Evolutionary conservation across 2,329 filamentous ascomycete genomes (phyloP).

Genomic region (Bipolaris cookei): DNA sequence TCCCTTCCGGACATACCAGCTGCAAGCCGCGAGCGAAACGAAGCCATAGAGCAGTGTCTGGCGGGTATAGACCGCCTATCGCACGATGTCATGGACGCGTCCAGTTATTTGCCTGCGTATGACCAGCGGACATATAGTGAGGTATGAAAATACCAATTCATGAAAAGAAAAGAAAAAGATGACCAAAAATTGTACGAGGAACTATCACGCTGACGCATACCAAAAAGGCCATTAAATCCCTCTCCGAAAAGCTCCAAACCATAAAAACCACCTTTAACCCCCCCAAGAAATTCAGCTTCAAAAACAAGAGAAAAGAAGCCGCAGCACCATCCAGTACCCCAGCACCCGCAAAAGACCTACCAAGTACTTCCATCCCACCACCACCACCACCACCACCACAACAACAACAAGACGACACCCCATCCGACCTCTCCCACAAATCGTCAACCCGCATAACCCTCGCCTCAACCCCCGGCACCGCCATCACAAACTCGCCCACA

Average conservation of each 20-base stretch:
- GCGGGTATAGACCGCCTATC: conserved; percentile 80
- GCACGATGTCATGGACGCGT: conserved; percentile 82
- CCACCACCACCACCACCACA: conserved; percentile 44
- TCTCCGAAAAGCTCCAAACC: conserved; percentile 79
- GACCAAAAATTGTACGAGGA: neutral
- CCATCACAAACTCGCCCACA: conserved; percentile 75
- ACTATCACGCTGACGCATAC: neutral
- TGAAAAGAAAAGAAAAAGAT: conserved; percentile 72
- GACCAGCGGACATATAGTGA: conserved; percentile 87
- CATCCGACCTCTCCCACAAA: conserved; percentile 30
- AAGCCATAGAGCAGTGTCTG: conserved; percentile 81
- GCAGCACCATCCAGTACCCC: conserved; percentile 37
- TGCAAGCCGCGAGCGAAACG: conserved; percentile 73
- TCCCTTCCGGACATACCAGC: conserved; percentile 66
- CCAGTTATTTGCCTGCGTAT: conserved; percentile 82
- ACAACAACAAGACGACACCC: conserved; percentile 11
- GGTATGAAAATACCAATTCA: conserved; percentile 78
- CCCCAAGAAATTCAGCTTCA: conserved; percentile 85
- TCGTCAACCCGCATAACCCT: conserved; percentile 71
- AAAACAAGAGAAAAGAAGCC: conserved; percentile 60
- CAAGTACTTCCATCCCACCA: conserved; percentile 37
- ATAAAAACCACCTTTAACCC: conserved; percentile 70
- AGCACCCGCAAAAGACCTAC: conserved; percentile 20
- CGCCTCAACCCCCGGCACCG: conserved; percentile 70
- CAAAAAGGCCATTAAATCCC: conserved; percentile 76